Evolutionary conservation across 345 rosid species (phyloP), one percentile per base, ranked within the genome.

Genomic region (Eucalyptus marginata): DNA sequence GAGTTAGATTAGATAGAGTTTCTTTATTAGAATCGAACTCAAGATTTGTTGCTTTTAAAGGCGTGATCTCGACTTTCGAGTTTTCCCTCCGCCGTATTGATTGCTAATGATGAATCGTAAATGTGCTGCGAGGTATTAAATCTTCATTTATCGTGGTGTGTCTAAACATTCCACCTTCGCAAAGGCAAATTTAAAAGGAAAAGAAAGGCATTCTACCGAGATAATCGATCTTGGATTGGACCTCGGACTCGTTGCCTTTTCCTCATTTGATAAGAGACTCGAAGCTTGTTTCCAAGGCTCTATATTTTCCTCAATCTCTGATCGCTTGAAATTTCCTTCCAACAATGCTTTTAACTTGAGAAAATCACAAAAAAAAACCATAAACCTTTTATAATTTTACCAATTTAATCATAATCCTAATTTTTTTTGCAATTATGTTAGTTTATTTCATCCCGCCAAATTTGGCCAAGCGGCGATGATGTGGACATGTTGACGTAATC

Each of bases 401-500:
- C 1, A 52, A 18, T 52, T 18, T 52, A 18, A 18, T 52, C 24
- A 0, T 52, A 51, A 0, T 17, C 0, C 1, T 51, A 6, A 0
- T 17, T 51, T 51, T 50, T 52, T 52, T 18, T 52, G 0, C 1
- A 52, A 18, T 52, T 18, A 0, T 18, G 10, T 1, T 5, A 1
- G 7, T 0, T 18, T 18, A 52, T 0, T 52, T 52, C 0, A 52
- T 18, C 24, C 0, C 1, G 10, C 24, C 24, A 52, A 52, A 52
- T 52, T 52, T 18, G 58, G 4, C 24, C 0, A 0, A 52, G 24
- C 4, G 4, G 24, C 24, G 7, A 52, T 52, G 58, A 52, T 3
- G 58, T 52, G 10, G 24, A 52, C 1, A 18, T 52, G 10, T 52
- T 52, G 25, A 18, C 0, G 4, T 52, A 52, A 52, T 52, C 25